Conservation (phyloP, 257 asterid species). For the Solanum neorickii region DNA sequence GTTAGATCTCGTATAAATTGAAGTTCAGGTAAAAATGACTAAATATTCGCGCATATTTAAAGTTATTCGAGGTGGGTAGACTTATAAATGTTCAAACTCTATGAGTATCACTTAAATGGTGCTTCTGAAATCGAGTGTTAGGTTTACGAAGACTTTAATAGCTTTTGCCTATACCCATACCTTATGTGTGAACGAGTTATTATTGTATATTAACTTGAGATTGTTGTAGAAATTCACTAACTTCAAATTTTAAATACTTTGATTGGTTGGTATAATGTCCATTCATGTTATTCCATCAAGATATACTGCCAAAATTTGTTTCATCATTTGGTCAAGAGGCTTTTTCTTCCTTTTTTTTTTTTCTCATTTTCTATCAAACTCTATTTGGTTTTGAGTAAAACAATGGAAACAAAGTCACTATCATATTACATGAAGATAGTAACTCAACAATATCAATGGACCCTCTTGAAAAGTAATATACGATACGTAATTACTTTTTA, state of each 20-base stretch:
- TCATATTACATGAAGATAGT: not conserved
- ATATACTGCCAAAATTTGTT: not conserved
- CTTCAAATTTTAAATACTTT: not conserved
- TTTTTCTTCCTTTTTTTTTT: not conserved
- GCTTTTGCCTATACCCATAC: not conserved
- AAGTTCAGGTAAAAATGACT: not conserved
- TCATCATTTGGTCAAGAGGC: not conserved
- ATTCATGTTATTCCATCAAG: not conserved
- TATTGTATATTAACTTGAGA: not conserved
- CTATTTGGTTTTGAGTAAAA: not conserved
- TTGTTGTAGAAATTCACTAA: not conserved
- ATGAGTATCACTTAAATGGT: not conserved
- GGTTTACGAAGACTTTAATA: not conserved
- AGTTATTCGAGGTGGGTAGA: not conserved
- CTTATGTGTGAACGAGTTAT: not conserved
- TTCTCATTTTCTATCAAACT: not conserved
- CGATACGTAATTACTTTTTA: not conserved
- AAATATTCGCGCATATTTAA: not conserved
- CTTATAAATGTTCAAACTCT: not conserved
- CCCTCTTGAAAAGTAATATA: not conserved
- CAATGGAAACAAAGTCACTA: not conserved
- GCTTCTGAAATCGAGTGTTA: not conserved
- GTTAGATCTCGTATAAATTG: not conserved
- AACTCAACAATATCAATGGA: not conserved
- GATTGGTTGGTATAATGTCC: not conserved